These are phyloP conservation scores for Sphaerulina musiva DNA, from an alignment of 2,329 filamentous ascomycete species.

Conservation along the genomic window DNA sequence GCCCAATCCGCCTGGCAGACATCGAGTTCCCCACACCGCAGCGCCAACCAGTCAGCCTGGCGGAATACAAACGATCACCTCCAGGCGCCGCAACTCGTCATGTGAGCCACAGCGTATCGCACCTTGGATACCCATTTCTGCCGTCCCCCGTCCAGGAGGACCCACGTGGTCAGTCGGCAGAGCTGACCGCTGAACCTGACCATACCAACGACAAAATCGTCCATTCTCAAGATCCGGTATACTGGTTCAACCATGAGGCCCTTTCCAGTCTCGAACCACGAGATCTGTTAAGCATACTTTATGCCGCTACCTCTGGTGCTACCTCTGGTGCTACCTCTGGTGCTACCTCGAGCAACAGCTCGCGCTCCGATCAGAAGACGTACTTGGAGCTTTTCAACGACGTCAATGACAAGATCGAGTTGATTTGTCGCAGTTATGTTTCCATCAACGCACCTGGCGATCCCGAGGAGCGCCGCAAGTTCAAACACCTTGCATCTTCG, in stretches of 20 bases:
- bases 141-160: neutral
- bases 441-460: no score
- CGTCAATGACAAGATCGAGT: slow-evolving; percentile 3
- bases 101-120: neutral
- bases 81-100: neutral
- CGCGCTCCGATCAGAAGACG: slow-evolving; percentile 2
- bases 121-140: neutral
- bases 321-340: neutral
- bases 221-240: no score
- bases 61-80: neutral
- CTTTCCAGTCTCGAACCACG: neutral
- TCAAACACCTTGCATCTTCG: slow-evolving; percentile 1
- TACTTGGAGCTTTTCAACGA: slow-evolving; percentile 9
- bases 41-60: neutral
- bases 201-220: no score
- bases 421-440: neutral
- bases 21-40: neutral
- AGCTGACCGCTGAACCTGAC: neutral
- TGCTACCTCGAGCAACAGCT: neutral
- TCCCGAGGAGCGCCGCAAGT: neutral
- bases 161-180: neutral
- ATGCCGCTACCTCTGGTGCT: neutral
- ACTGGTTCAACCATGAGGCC: no score
- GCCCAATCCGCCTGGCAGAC: neutral
- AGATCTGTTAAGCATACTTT: neutral